Evolutionary conservation across 1,284 basidiomycete genomes (phyloP).

Genomic region (Ganoderma resinaceum): DNA sequence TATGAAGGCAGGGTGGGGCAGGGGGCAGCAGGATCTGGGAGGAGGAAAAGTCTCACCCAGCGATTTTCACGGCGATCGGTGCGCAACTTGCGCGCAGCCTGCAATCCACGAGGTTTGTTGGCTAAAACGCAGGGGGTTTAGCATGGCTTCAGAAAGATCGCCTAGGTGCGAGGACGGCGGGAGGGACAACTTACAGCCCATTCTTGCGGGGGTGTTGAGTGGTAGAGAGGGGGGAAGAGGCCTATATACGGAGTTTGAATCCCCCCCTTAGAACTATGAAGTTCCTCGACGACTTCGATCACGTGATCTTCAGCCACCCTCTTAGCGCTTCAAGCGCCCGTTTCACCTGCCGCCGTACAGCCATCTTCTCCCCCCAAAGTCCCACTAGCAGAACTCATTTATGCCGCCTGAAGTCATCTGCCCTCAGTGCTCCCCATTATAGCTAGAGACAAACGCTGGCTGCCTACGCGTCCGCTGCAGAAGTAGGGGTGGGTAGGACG

Average conservation of each 20-base stretch:
- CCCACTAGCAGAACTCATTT: not conserved
- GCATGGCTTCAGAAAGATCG: conserved; percentile 22
- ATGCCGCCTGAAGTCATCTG: not conserved
- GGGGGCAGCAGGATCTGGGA: conserved; percentile 10
- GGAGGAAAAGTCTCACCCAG: conserved; percentile 71
- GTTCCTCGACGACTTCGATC: conserved; percentile 32
- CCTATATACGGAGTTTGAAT: conserved; percentile 41
- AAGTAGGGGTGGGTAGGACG: conserved; percentile 27
- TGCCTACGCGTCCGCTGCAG: not conserved
- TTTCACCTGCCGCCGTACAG: not conserved
- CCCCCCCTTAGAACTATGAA: conserved; percentile 42
- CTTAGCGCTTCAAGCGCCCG: not conserved
- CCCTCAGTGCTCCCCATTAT: not conserved
- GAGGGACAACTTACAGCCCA: conserved; percentile 75
- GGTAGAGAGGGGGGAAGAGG: conserved; percentile 38
- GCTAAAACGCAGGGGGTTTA: conserved; percentile 50
- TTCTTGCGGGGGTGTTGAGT: conserved; percentile 66
- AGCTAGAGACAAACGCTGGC: not conserved
- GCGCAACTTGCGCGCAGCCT: conserved; percentile 99
- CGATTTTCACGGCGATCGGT: conserved; percentile 95
- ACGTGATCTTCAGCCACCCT: conserved; percentile 29
- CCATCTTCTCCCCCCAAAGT: not conserved
- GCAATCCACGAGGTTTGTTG: conserved; percentile 99
- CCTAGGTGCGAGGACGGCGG: conserved; percentile 17
- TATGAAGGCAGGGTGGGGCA: not conserved